Evolutionary conservation across 495 filamentous ascomycete genomes (phyloP).

Genomic region (Penicillium pulvis): DNA sequence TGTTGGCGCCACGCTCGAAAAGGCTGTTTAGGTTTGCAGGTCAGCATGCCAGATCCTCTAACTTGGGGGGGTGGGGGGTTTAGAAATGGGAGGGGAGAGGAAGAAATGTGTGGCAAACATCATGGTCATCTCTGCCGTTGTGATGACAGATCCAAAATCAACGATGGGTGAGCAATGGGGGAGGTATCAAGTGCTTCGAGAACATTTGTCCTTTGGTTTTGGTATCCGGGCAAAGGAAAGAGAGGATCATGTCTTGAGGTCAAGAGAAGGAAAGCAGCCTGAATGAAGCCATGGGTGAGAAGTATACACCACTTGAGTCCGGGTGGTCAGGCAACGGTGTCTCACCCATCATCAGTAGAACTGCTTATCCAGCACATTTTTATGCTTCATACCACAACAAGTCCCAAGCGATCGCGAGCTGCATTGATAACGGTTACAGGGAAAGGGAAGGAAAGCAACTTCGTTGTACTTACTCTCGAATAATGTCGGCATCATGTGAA

Average conservation of each 20-base stretch:
- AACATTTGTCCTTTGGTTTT: slow-evolving; percentile 27
- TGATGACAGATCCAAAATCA: slow-evolving; percentile 42
- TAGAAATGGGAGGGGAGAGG: slow-evolving; percentile 25
- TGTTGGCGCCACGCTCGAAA: slow-evolving; percentile 85
- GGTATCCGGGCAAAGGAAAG: slow-evolving; percentile 29
- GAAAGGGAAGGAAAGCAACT: slow-evolving; percentile 69
- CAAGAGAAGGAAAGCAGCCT: slow-evolving; percentile 51
- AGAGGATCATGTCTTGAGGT: slow-evolving; percentile 28
- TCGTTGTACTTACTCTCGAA: slow-evolving; percentile 96
- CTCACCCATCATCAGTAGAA: slow-evolving; percentile 57
- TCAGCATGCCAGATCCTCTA: slow-evolving; percentile 32
- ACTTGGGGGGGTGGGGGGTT: slow-evolving; percentile 23
- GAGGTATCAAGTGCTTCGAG: slow-evolving; percentile 36
- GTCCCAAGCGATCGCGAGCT: slow-evolving; percentile 41
- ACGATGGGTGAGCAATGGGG: slow-evolving; percentile 37
- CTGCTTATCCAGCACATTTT: slow-evolving; percentile 30
- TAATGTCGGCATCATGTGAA: slow-evolving; percentile 88
- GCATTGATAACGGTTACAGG: slow-evolving; percentile 41
- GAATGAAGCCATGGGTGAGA: slow-evolving; percentile 59
- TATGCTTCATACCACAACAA: slow-evolving; percentile 30
- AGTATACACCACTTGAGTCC: slow-evolving; percentile 47
- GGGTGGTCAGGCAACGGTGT: slow-evolving; percentile 46
- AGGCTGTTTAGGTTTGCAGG: slow-evolving; percentile 57
- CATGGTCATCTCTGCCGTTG: slow-evolving; percentile 46
- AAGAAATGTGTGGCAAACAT: slow-evolving; percentile 51